Evolutionary conservation across 495 filamentous ascomycete genomes (phyloP).

Genomic region (Neurospora sp.): DNA sequence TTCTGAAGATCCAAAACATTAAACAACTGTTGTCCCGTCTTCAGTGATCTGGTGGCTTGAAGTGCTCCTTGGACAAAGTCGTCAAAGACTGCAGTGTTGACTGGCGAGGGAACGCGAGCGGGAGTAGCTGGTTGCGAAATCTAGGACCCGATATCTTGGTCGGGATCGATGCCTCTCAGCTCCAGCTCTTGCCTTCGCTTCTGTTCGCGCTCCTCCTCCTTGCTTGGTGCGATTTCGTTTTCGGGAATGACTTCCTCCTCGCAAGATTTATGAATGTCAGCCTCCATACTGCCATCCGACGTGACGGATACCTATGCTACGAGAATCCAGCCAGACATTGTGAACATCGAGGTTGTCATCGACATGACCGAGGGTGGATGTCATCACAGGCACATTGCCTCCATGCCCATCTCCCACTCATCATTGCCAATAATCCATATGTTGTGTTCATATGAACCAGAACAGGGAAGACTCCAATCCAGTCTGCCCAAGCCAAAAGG

Average conservation of each 20-base stretch:
- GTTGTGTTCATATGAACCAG: neutral
- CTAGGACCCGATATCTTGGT: conserved; percentile 1
- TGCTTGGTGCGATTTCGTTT: conserved; percentile 21
- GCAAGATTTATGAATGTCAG: conserved; percentile 12
- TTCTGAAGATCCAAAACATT: neutral
- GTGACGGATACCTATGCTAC: neutral
- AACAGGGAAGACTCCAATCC: too few species aligned
- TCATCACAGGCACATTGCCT: neutral
- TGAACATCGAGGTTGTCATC: neutral
- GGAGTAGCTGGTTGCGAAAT: neutral
- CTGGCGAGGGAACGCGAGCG: neutral
- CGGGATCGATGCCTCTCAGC: conserved; percentile 17
- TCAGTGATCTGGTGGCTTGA: neutral
- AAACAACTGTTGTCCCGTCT: neutral
- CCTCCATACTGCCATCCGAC: neutral
- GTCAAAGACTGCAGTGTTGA: conserved; percentile 5
- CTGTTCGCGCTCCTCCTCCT: conserved; percentile 21
- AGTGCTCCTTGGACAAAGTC: conserved; percentile 12
- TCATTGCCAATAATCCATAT: neutral
- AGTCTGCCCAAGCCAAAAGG: neutral
- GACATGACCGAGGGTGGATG: neutral
- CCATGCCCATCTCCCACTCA: neutral
- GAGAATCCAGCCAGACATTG: neutral
- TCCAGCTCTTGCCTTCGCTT: conserved; percentile 14
- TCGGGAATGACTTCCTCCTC: conserved; percentile 19